Conservation (phyloP, 2,329 filamentous ascomycete genomes). For the Berkeleyomyces basicola region DNA sequence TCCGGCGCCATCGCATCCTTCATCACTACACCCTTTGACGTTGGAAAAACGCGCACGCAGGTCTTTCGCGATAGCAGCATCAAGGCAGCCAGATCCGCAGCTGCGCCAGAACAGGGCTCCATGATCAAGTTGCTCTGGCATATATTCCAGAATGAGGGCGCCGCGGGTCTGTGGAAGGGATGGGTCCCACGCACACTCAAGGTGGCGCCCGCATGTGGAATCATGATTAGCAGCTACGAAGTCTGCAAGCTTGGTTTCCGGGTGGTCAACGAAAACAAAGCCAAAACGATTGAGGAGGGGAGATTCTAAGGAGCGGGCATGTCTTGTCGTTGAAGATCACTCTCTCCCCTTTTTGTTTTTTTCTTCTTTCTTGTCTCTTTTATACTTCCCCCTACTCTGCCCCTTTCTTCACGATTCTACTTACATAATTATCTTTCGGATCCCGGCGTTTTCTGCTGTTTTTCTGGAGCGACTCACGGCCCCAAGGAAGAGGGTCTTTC, state of each 20-base stretch:
- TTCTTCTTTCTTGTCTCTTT: background rate
- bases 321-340: background rate
- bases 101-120: constrained; percentile 52
- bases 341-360: background rate
- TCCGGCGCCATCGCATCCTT: constrained; percentile 77
- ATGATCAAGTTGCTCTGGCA: constrained; percentile 79
- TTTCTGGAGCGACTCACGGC: background rate
- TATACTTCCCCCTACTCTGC: background rate
- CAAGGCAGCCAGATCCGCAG: constrained; percentile 20
- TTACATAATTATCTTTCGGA: background rate
- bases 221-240: constrained; percentile 98
- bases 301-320: background rate
- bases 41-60: constrained; percentile 90
- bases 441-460: background rate
- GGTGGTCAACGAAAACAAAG: constrained; percentile 45
- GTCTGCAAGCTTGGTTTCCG: constrained; percentile 80
- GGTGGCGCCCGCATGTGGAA: constrained; percentile 89
- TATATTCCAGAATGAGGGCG: constrained; percentile 75
- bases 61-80: constrained; percentile 46
- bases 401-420: background rate
- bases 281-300: background rate
- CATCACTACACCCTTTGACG: constrained; percentile 87
- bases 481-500: background rate
- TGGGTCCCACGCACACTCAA: constrained; percentile 88
- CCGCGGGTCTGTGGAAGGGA: constrained; percentile 68